Evolutionary conservation across 192 early-diverging fungal species (phyloP), one percentile per base, ranked within the genome.

Genomic region (Blastocladiella britannica): DNA sequence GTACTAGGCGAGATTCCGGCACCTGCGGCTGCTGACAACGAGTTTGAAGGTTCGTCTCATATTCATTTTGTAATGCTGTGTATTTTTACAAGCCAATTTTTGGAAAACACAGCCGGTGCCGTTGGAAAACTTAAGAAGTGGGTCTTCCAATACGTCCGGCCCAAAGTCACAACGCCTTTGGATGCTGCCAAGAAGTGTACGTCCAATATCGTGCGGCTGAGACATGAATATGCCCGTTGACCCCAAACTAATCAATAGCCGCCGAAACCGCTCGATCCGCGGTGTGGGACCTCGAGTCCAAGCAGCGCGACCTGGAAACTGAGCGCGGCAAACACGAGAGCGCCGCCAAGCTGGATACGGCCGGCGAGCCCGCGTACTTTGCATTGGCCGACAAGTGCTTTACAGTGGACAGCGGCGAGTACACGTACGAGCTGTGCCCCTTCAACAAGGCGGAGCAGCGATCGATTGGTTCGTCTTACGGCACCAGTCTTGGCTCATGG

Each of bases 401-500:
- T 56, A 69, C 71, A 12, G 65, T 78, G 22, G 77, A 86, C 56
- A 69, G 80, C 1, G 61, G 74, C 29, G 84, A 85, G 82, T 88
- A 78, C 60, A 70, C 60, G 5, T 88, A 78, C 60, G 71, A 88
- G 77, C 55, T 93, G 61, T 98, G 94, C 67, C 60, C 93, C 22
- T 73, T 87, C 61, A 86, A 80, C 18, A 72, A 73, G 24, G 87
- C 82, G 0, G 65, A 76, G 26, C 94, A 96, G 73, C 79, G 76
- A 26, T 73, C 65, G 58, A 82, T 80, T 61, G 53, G 55, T 4
- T 57, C 62, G 8, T 82, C 82, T 65, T 70, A 67, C 25, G 63
- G 72, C n/a, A 29, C 53, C 3, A 29, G 57, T 43, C 58, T 65
- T 54, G 60, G 58, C 26, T 18, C 15, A 18, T 28, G 31, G 23